Percentiles rank a stretch among this genome's conserved stretches.
Conservation (phyloP, 2,329 filamentous ascomycete genomes). For the Emergomyces orientalis region DNA sequence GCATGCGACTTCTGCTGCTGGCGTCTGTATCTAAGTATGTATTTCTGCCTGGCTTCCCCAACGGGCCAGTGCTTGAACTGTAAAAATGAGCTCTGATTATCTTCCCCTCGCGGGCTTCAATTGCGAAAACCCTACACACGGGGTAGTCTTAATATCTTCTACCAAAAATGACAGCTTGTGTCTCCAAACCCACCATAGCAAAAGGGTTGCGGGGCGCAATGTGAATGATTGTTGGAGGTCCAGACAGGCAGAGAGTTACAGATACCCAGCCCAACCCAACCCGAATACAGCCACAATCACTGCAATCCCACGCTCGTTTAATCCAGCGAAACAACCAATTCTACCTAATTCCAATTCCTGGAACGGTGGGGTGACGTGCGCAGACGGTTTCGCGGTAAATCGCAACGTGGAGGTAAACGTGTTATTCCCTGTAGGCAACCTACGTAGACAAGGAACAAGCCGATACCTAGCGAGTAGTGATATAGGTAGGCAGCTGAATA, state of each 20-base stretch:
- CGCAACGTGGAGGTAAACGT: not conserved
- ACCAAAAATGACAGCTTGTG: not conserved
- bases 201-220: too few species aligned
- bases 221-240: not conserved
- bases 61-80: not conserved
- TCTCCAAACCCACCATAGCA: not conserved
- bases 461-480: not conserved
- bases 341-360: not conserved
- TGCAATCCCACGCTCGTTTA: not conserved
- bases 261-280: not conserved
- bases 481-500: not conserved
- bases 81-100: not conserved
- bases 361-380: not conserved
- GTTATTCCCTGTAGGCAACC: not conserved
- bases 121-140: not conserved
- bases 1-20: slow-evolving; percentile 6
- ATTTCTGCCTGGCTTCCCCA: not conserved
- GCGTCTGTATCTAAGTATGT: not conserved
- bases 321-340: not conserved
- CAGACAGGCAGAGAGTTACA: not conserved
- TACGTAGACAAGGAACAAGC: not conserved
- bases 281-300: not conserved
- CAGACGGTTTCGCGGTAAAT: not conserved
- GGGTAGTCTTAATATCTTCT: not conserved
- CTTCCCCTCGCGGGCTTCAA: not conserved